phyloP scores from a whole-genome alignment of 352 stramenopile species.

The Thalassiosira livingstoniorum region DNA sequence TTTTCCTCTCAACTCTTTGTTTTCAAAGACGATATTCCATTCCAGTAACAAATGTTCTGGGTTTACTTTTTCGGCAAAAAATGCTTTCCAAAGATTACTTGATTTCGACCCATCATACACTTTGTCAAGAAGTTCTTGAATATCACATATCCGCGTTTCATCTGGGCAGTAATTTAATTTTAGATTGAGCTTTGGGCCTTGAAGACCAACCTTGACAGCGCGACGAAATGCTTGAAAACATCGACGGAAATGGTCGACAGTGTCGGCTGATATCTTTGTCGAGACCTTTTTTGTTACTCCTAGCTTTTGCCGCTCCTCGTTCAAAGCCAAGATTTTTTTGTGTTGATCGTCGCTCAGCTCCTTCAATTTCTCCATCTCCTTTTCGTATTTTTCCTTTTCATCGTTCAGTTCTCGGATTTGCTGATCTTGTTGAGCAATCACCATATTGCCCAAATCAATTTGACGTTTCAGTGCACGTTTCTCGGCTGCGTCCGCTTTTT shows the following conservation, averaged over 20 bases:
- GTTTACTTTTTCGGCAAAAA: not conserved
- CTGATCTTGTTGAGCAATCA: conserved; percentile 3
- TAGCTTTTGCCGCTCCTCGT: conserved; percentile 8
- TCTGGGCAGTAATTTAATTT: not conserved
- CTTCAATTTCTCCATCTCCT: not conserved
- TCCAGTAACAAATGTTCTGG: not conserved
- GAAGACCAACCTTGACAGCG: not conserved
- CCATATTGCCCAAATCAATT: not conserved
- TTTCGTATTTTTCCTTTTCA: not conserved
- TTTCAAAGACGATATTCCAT: conserved; percentile 6
- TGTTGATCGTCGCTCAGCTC: not conserved
- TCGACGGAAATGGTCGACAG: not conserved
- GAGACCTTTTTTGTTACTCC: conserved; percentile 18
- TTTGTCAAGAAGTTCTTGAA: not conserved
- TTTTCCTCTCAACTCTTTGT: not conserved
- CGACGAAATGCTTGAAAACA: not conserved
- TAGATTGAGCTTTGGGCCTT: not conserved
- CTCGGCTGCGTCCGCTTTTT: conserved; percentile 5
- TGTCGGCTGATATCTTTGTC: not conserved
- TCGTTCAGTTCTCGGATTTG: not conserved
- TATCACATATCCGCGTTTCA: not conserved
- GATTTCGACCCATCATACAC: not conserved
- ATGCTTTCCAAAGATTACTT: not conserved
- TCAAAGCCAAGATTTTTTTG: conserved; percentile 5
- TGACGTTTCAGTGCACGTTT: not conserved